Conservation (phyloP, 2,329 filamentous ascomycete species). For the Claviceps sp. region DNA sequence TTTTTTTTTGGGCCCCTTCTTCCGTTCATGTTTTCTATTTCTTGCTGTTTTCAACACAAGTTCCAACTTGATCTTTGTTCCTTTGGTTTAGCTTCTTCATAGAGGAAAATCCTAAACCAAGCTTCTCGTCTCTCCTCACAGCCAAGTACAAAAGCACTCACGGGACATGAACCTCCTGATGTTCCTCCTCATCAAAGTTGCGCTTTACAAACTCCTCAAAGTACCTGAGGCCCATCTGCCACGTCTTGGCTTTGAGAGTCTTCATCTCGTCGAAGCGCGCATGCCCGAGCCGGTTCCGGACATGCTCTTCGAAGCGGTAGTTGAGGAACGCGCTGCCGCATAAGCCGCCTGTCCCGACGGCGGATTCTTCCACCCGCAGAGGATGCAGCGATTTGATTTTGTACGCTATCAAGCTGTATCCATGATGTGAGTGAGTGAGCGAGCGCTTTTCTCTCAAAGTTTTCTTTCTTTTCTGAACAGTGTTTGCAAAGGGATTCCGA, state of each 20-base stretch:
- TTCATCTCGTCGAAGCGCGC: conserved; percentile 63
- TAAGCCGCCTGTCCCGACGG: conserved; percentile 63
- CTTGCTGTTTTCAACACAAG: background rate
- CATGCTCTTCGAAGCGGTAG: conserved; percentile 68
- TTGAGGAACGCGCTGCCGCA: conserved; percentile 72
- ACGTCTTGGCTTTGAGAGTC: conserved; percentile 62
- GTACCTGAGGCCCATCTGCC: conserved; percentile 66
- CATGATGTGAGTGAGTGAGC: background rate
- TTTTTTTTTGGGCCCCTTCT: background rate
- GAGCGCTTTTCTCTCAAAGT: too few relatives aligned
- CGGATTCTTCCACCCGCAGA: conserved; percentile 62
- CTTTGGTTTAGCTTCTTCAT: too few relatives aligned
- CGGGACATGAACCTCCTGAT: conserved; percentile 65
- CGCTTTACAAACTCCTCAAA: conserved; percentile 79
- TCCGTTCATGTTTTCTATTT: background rate
- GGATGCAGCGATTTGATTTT: conserved; percentile 63
- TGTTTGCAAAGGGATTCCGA: too few relatives aligned
- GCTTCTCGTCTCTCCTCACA: too few relatives aligned
- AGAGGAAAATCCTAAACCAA: too few relatives aligned
- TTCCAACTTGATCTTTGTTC: too few relatives aligned
- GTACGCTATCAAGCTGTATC: conserved; percentile 56
- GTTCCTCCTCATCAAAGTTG: conserved; percentile 69
- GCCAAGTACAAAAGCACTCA: conserved; percentile 20
- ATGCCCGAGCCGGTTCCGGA: conserved; percentile 52
- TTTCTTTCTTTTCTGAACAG: too few relatives aligned